phyloP scores from a whole-genome alignment of 2,329 filamentous ascomycete species.

The Trichoderma lentiforme region DNA sequence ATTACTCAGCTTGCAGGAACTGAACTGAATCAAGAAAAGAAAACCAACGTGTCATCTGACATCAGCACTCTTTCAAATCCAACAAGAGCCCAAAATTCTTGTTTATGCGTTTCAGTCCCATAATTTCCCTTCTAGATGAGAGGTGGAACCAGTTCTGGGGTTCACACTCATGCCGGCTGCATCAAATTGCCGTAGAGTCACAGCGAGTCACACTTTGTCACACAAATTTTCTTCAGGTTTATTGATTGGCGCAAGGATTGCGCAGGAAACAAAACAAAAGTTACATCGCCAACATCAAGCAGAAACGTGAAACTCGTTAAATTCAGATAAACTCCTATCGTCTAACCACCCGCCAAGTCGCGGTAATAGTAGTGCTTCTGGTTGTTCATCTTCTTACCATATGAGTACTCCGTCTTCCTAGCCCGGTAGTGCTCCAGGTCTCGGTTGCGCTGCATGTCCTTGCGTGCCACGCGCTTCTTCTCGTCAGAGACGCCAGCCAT shows the following conservation, averaged over 20 bases:
- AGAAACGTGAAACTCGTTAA: neutral
- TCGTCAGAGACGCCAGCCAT: conserved; percentile 75
- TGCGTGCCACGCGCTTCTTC: conserved; percentile 66
- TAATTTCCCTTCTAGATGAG: neutral
- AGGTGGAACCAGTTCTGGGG: neutral
- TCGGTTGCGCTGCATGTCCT: conserved; percentile 65
- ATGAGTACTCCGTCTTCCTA: conserved; percentile 63
- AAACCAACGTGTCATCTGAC: neutral
- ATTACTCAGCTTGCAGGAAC: neutral
- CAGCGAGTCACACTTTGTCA: neutral
- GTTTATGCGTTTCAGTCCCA: neutral
- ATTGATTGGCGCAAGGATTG: neutral
- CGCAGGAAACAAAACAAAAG: neutral
- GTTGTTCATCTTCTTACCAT: conserved; percentile 72
- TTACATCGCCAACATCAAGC: neutral
- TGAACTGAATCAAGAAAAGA: neutral
- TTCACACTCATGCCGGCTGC: neutral
- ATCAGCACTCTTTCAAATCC: neutral
- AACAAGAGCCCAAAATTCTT: neutral
- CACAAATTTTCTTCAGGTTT: neutral
- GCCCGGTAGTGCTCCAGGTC: conserved; percentile 61
- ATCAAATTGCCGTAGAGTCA: neutral
- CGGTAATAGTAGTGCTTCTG: conserved; percentile 62
- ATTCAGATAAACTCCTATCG: neutral
- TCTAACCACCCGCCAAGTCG: conserved; percentile 43